Percentiles rank a stretch among this genome's conserved stretches.
These are phyloP conservation scores for Eutrema salsugineum DNA, from an alignment of 441 rosid species.

Conservation along the genomic window DNA sequence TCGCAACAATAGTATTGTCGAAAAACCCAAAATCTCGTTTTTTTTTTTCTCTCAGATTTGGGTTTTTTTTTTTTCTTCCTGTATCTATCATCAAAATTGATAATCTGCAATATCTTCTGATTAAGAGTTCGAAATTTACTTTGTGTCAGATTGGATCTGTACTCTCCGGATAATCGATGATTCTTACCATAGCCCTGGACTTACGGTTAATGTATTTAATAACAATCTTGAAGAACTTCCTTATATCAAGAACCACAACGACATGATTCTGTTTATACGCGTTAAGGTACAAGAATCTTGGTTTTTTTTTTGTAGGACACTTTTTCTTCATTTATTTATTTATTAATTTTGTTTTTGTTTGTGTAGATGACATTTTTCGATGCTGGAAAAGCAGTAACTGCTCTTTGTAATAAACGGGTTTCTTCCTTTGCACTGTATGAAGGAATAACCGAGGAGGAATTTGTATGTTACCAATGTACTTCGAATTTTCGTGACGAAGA, in stretches of 20 bases:
- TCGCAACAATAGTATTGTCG: conserved; percentile 12
- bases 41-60: not conserved
- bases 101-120: not conserved
- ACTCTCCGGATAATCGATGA: conserved; percentile 25
- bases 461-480: conserved; percentile 59
- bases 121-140: not conserved
- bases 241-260: not conserved
- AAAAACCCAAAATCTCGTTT: not conserved
- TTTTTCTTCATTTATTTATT: not conserved
- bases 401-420: conserved; percentile 47
- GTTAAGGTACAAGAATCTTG: conserved; percentile 21
- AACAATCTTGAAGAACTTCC: conserved; percentile 21
- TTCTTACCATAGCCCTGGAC: conserved; percentile 10
- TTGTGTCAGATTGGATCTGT: conserved; percentile 23
- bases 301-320: not conserved
- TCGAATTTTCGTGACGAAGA: conserved; percentile 43
- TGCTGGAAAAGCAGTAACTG: conserved; percentile 41
- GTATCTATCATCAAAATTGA: not conserved
- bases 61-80: not conserved
- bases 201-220: conserved; percentile 30
- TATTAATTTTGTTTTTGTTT: no score
- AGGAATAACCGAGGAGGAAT: conserved; percentile 37
- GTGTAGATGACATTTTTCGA: conserved; percentile 56
- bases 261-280: conserved; percentile 21
- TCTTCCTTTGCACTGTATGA: conserved; percentile 70